Conservation (phyloP, 2,329 filamentous ascomycete genomes). For the Neobulgaria alba region DNA sequence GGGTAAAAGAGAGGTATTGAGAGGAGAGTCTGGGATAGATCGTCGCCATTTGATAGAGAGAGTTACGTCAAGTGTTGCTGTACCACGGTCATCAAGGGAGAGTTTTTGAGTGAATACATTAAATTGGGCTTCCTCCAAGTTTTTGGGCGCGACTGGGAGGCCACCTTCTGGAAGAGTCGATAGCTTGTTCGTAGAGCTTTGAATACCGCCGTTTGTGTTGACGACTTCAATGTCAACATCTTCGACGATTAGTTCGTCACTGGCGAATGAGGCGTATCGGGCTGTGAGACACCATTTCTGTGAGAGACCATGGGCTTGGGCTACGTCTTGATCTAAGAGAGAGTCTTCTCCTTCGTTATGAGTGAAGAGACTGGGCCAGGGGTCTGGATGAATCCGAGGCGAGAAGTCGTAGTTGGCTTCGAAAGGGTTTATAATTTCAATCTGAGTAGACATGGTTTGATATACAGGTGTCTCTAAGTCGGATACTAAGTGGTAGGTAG, state of each 20-base stretch:
- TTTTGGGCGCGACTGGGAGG: constrained; percentile 51
- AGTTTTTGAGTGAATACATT: constrained; percentile 66
- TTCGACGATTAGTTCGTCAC: constrained; percentile 51
- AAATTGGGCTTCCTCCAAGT: constrained; percentile 65
- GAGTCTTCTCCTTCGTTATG: constrained; percentile 30
- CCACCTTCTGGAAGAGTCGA: constrained; percentile 33
- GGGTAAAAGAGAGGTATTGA: constrained; percentile 60
- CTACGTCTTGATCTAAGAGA: constrained; percentile 23
- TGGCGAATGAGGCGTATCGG: constrained; percentile 67
- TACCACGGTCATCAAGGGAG: constrained; percentile 72
- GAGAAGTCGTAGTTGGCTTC: constrained; percentile 85
- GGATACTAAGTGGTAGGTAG: constrained; percentile 69
- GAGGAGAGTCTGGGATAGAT: constrained; percentile 19
- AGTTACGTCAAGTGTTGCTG: constrained; percentile 64
- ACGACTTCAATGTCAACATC: constrained; percentile 56
- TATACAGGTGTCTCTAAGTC: constrained; percentile 75
- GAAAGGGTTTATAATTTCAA: constrained; percentile 75
- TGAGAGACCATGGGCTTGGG: constrained; percentile 51
- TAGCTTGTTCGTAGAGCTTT: constrained; percentile 42
- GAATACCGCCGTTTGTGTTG: constrained; percentile 51
- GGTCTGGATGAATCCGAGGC: constrained; percentile 65
- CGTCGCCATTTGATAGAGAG: constrained; percentile 74
- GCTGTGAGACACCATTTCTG: constrained; percentile 78
- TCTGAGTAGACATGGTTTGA: constrained; percentile 58
- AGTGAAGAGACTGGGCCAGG: constrained; percentile 84